phyloP scores from a whole-genome alignment of 169 alveolate species.

The Plasmodium vinckei region DNA sequence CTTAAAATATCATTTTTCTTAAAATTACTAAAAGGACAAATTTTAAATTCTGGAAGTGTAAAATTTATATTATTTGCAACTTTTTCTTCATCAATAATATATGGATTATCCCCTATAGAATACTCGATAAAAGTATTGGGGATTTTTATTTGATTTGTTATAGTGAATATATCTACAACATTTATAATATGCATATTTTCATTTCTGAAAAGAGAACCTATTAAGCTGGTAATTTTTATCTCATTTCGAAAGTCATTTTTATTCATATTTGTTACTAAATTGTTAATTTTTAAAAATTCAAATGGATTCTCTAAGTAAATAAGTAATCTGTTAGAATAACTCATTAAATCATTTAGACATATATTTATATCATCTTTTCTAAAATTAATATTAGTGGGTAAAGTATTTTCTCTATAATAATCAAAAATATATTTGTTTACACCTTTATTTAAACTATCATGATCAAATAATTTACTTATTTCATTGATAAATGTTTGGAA shows the following conservation, averaged over 20 bases:
- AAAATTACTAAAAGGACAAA: conserved; percentile 37
- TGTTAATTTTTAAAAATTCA: conserved; percentile 36
- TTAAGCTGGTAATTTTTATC: conserved; percentile 70
- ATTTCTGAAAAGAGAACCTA: conserved; percentile 63
- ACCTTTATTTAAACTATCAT: conserved; percentile 69
- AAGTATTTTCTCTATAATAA: conserved; percentile 53
- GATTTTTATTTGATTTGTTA: conserved; percentile 31
- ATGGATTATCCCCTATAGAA: conserved; percentile 68
- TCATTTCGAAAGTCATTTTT: conserved; percentile 73
- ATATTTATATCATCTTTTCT: conserved; percentile 19
- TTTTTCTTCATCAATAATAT: conserved; percentile 31
- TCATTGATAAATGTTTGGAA: conserved; percentile 45
- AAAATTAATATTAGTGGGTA: conserved; percentile 41
- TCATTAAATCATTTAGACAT: conserved; percentile 31
- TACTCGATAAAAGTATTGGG: conserved; percentile 56
- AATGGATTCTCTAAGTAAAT: conserved; percentile 50
- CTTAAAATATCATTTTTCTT: conserved; percentile 10
- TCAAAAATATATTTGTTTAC: conserved; percentile 48
- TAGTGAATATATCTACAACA: conserved; percentile 45
- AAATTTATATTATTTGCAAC: conserved; percentile 52
- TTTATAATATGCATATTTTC: conserved; percentile 59
- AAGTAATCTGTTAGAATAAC: conserved; percentile 51
- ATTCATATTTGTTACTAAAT: conserved; percentile 48
- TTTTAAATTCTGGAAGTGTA: conserved; percentile 65
- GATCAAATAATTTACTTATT: conserved; percentile 61